Percentiles rank a stretch among this genome's conserved stretches.
These are phyloP conservation scores for Podospora pseudocomata DNA, from an alignment of 495 filamentous ascomycete genomes.

Conservation along the genomic window DNA sequence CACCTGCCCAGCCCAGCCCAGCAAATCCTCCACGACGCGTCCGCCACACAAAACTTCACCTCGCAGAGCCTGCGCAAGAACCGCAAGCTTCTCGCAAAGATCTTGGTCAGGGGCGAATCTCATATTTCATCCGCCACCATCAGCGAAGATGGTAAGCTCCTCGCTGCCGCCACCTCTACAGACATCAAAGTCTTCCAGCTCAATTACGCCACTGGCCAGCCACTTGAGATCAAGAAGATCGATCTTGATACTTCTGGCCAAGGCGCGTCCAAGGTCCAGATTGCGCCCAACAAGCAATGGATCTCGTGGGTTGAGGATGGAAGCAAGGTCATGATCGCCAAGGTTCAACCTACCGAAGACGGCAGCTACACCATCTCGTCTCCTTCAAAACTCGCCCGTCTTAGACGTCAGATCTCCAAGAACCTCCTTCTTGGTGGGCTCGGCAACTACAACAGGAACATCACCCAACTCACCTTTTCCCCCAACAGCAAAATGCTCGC, in stretches of 20 bases:
- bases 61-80: conserved; percentile 40
- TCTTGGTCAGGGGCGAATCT: conserved; percentile 78
- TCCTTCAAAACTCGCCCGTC: conserved; percentile 53
- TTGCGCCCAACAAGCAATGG: conserved; percentile 66
- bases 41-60: conserved; percentile 14
- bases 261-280: conserved; percentile 73
- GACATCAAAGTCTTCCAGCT: conserved; percentile 79
- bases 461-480: conserved; percentile 75
- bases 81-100: conserved; percentile 62
- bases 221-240: conserved; percentile 36
- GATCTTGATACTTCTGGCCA: conserved; percentile 24
- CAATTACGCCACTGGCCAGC: conserved; percentile 34
- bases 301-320: conserved; percentile 77
- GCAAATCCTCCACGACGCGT: conserved; percentile 41
- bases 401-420: conserved; percentile 53
- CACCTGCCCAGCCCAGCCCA: conserved; percentile 51
- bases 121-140: conserved; percentile 80
- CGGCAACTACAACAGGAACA: conserved; percentile 72
- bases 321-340: conserved; percentile 71
- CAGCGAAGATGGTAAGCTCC: conserved; percentile 65
- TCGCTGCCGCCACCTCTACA: conserved; percentile 71
- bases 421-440: conserved; percentile 61
- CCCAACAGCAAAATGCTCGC: conserved; percentile 74
- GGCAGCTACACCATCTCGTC: conserved; percentile 42
- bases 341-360: conserved; percentile 49